Evolutionary conservation across 1,139 yeast genomes (phyloP).

Genomic region (Diutina pseudorugosa): DNA sequence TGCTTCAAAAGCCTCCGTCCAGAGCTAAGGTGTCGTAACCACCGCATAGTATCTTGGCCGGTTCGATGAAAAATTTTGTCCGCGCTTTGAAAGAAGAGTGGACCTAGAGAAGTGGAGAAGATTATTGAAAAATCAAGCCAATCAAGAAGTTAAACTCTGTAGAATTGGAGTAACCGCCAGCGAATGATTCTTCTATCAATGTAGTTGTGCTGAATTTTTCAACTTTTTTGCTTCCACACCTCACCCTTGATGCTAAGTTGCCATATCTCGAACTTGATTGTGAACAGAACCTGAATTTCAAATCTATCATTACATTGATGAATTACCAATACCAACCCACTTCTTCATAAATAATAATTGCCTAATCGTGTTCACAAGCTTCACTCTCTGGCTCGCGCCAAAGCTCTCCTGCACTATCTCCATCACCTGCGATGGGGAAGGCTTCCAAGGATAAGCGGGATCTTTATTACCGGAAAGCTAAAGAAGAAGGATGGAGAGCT

Average conservation of each 20-base stretch:
- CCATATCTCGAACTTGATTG: too few species aligned
- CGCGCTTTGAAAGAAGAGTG: background rate
- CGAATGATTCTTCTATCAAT: too few species aligned
- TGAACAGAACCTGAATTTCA: too few species aligned
- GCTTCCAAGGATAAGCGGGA: constrained; percentile 94
- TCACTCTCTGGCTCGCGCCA: background rate
- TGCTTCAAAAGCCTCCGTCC: constrained; percentile 3
- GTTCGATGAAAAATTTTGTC: background rate
- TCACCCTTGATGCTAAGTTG: too few species aligned
- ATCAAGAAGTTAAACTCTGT: too few species aligned
- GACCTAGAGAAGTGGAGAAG: background rate
- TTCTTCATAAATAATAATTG: too few species aligned
- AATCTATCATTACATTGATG: too few species aligned
- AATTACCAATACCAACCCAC: too few species aligned
- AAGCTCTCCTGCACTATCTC: background rate
- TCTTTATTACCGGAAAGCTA: constrained; percentile 79
- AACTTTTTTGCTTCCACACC: too few species aligned
- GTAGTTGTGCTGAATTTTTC: too few species aligned
- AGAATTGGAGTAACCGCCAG: too few species aligned
- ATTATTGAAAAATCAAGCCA: too few species aligned
- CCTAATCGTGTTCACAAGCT: background rate
- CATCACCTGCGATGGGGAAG: constrained; percentile 56
- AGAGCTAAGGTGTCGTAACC: constrained; percentile 2
- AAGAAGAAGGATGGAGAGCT: constrained; percentile 96
- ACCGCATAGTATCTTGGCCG: background rate